Percentiles rank a stretch among this genome's conserved stretches.
phyloP scores from a whole-genome alignment of 192 early-diverging fungal species.

The Ambispora gerdemannii region DNA sequence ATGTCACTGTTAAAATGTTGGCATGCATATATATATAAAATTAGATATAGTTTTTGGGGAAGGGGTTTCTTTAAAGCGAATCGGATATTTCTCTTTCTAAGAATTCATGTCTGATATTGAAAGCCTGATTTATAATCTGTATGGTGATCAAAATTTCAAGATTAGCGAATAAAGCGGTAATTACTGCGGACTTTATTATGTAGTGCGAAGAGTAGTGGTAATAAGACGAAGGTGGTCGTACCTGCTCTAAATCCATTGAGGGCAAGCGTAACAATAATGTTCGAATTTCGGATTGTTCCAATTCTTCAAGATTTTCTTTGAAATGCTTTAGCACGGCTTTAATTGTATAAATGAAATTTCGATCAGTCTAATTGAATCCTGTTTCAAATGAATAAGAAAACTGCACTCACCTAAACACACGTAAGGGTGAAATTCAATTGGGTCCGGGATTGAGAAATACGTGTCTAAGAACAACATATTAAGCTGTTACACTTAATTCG shows the following conservation, averaged over 20 bases:
- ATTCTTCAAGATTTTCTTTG: conserved; percentile 81
- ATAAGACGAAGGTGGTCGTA: conserved; percentile 30
- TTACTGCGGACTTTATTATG: not conserved
- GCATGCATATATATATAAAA: no score
- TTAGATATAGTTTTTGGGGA: no score
- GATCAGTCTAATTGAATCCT: not conserved
- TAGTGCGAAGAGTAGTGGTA: not conserved
- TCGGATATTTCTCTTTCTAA: conserved; percentile 60
- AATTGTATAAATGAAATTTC: not conserved
- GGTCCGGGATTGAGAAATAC: conserved; percentile 77
- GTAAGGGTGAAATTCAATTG: conserved; percentile 78
- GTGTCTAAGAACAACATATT: conserved; percentile 51
- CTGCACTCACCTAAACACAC: conserved; percentile 63
- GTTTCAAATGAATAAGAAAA: conserved; percentile 1
- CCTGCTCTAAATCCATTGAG: conserved; percentile 61
- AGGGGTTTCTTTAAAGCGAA: conserved; percentile 28
- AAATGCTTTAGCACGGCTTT: conserved; percentile 69
- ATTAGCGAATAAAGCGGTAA: not conserved
- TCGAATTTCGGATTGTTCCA: conserved; percentile 89
- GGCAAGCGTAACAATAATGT: conserved; percentile 79
- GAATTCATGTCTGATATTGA: conserved; percentile 67
- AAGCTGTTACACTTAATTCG: no score
- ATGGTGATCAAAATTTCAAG: not conserved
- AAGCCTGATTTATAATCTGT: conserved; percentile 65
- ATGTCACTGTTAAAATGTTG: no score